Base-by-base conservation (phyloP, 768 basidiomycete genomes). In the Pleurotus cornucopiae region DNA sequence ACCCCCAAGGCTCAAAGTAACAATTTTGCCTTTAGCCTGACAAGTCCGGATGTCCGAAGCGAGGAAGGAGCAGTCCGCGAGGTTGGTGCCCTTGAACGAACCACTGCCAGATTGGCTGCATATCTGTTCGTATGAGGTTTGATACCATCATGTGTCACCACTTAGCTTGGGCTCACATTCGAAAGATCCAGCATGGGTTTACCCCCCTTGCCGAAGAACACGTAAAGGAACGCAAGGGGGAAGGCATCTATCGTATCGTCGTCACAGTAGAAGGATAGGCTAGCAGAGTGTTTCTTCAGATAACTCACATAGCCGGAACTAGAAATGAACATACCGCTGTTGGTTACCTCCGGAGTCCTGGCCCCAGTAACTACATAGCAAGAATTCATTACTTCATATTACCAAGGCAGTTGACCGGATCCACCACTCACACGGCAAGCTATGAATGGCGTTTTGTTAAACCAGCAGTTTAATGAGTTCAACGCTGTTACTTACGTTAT, bases 1-100 rank as follows among this genome's bases (percentile, higher is more conserved):
- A 26, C 84, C 84, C 20, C 84, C 84, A 20, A 83, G 66, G 26
- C 77, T 79, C 49, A 82, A 66, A 1, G 79, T 80, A 23, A 82
- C 66, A 16, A 79, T 69, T 60, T 85, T 85, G 13, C 84, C 84
- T 43, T 77, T 77, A 7, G 74, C 69, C 65, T 90, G 88, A 67
- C 88, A 90, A 38, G 75, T 72, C 65, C 83, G 63, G 61, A 90
- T 89, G 55, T 82, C 80, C 2, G 79, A 65, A 3, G 82, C 81
- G 51, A 89, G 70, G 67, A 82, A 82, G 4, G 73, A 70, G 62
- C 88, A 89, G 61, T 88, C 75, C 14, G 81, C 81, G n/a, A 89
- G 73, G 55, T 76, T 70, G 30, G 83, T 84, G 14, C 84, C 84
- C 2, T 79, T 57, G 61, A 87, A 88, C n/a, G 75, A 69, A 2